Evolutionary conservation across 2,329 filamentous ascomycete species (phyloP), one percentile per base, ranked within the genome.

Genomic region (Aspergillus costaricaensis): DNA sequence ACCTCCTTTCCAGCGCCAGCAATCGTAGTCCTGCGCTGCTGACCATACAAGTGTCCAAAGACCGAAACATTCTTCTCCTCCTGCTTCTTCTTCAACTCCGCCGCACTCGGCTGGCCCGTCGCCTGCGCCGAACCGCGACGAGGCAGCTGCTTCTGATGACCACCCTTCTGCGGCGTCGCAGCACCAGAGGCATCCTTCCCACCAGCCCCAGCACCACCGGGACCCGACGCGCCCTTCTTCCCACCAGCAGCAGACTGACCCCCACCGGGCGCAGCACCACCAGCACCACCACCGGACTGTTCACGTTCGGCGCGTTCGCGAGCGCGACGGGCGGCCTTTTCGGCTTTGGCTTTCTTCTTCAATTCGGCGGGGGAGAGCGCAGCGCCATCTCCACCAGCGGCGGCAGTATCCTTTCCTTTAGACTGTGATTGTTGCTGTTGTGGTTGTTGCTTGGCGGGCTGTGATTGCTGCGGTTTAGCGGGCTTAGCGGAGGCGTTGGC

Each of bases 331-430:
- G 92, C 92, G 55, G 91, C 90, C 80, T 97, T 98, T 75, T 97
- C 94, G 32, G 91, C 93, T 76, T 96, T 94, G 63, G 90, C 89
- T 74, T 87, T 88, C 70, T 93, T 94, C 79, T 98, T 98, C 71
- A 96, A 74, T 76, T 96, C 90, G 19, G 91, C 92, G 38, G 72
- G 72, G 6, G 75, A 75, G 30, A 80, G 68, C 25, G 71, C 70
- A 15, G 67, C 69, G 6, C 65, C 65, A 44, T 69, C 68, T 5
- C 64, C 63, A n/a, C 65, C 43, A 27, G 70, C 62, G 44, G 71
- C 39, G 15, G 38, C 21, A 44, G 38, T 63, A 59, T 68, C 65
- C 56, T 70, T 70, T 51, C 62, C 59, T 64, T 74, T 70, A 38
- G 65, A 19, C 19, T 64, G 39, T 51, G 65, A 21, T 27, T 64